Base-by-base conservation (phyloP, 176 grass and related monocot species). In the Carex cristatella region DNA sequence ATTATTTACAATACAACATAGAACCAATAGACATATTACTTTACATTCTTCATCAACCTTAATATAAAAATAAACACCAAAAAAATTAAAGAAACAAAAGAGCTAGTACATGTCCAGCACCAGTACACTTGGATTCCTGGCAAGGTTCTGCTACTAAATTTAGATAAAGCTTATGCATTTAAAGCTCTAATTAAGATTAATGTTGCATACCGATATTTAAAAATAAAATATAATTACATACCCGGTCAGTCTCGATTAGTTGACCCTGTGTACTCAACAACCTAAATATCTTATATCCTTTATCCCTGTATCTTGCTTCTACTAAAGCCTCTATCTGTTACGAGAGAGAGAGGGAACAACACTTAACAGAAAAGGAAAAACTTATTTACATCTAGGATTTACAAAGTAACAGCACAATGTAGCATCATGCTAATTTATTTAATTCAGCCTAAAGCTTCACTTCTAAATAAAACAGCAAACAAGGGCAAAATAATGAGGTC, bases 271-370 rank as follows among this genome's bases (percentile, higher is more conserved):
- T 86, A 60, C 86, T 84, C 83, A 98, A 90, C 69, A 93, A 79
- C 83, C 93, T 94, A 86, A 94, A 95, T 61, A 98, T 94, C 69
- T 79, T 87, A 81, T 89, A 97, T 60, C 90, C 90, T 86, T 88
- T 84, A 80, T 90, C 87, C 55, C 95, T 91, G 6, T 95, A 90
- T 88, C 86, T 92, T 87, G 90, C 82, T 89, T 90, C 87, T 84
- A 94, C 88, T 85, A 93, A 85, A 8, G 88, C 86, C 63, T 98
- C 89, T 63, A 97, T 80, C 94, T 94, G 73, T 65, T 86, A 88
- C 59, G 56, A 73, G 38, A 88, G 60, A 51, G 46, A 48, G 80
- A 31, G 27, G 10, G 87, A 90, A 9, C 9, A 69, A 81, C 63
- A 80, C 59, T 31, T 23, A 73, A 82, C 4, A 60, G 2, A 84